Base-by-base conservation (phyloP, 495 filamentous ascomycete species). In the Hyphodiscus hymeniophilus region DNA sequence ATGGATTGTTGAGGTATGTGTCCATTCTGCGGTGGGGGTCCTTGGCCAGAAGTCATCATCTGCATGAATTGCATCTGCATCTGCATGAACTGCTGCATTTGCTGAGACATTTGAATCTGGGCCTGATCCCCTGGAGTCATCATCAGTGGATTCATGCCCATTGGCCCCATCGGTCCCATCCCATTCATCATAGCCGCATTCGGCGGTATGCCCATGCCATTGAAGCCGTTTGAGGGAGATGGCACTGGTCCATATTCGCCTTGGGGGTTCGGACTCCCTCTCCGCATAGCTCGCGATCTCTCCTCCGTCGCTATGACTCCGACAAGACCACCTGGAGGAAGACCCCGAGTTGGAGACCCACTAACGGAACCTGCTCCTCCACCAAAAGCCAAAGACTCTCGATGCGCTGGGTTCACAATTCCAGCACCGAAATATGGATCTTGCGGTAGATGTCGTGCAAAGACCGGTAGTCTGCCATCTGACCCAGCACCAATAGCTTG, bases 31-130 rank as follows among this genome's bases (percentile, higher is more conserved):
- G 48, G 57, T 36, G 51, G 60, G 39, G 70, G 63, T 36, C 63
- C 63, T 12, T 52, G 48, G n/a, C 47, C 48, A 7, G 43, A 38
- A 20, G 71, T 68, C 74, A 84, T 81, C 75, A 90, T 83, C 48
- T 88, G 83, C 80, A 89, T 87, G 71, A 88, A 85, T 48, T 92
- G 84, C 82, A 95, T 90, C 61, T 94, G 88, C 82, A 94, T 87
- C 58, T 89, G 83, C 83, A 92, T 87, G 69, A 91, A 90, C 55
- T 83, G 78, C 20, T 77, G 73, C 87, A 94, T 94, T 60, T 94
- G 86, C 56, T 90, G 84, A 21, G 80, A 81, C 70, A 95, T 83
- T 58, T 95, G 83, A 38, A 89, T 73, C 51, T 88, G 84, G 15
- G 83, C 82, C 56, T 85, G 84, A 53, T 91, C 86, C 3, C 76